phyloP scores from a whole-genome alignment of 2,329 filamentous ascomycete species.

The Xylaria sp. region DNA sequence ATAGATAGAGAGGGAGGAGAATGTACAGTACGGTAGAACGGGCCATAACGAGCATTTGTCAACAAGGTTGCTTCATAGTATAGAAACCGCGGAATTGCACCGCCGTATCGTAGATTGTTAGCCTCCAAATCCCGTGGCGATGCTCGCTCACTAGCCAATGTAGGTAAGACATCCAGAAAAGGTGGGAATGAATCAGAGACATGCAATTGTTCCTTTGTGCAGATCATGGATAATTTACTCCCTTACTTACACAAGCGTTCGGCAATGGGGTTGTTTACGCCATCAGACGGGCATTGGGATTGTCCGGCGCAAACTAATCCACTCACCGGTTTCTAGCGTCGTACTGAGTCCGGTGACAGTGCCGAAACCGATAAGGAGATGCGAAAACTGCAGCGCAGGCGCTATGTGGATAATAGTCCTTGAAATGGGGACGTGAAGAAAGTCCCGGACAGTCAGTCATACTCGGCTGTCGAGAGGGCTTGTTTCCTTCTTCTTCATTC shows the following conservation, averaged over 20 bases:
- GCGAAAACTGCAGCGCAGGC: background rate
- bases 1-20: background rate
- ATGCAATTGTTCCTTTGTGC: background rate
- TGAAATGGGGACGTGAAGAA: slow-evolving; percentile 17
- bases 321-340: slow-evolving; percentile 13
- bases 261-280: slow-evolving; percentile 2
- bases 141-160: slow-evolving; percentile 11
- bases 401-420: background rate
- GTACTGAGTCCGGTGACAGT: background rate
- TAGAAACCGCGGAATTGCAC: slow-evolving; percentile 19
- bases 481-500: slow-evolving; percentile 12
- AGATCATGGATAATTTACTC: background rate
- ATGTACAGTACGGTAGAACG: background rate
- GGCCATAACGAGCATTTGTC: slow-evolving; percentile 11
- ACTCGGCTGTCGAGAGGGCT: background rate
- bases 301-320: slow-evolving; percentile 30
- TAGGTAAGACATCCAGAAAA: slow-evolving; percentile 4
- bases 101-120: slow-evolving; percentile 6
- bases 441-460: slow-evolving; percentile 24
- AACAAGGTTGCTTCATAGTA: background rate
- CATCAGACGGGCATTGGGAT: slow-evolving; percentile 39
- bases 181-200: background rate
- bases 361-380: background rate
- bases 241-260: slow-evolving; percentile 17
- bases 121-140: background rate